Percentiles rank a stretch among this genome's conserved stretches.
These are phyloP conservation scores for Globisporangium echinulatum DNA, from an alignment of 352 stramenopile species.

Conservation along the genomic window DNA sequence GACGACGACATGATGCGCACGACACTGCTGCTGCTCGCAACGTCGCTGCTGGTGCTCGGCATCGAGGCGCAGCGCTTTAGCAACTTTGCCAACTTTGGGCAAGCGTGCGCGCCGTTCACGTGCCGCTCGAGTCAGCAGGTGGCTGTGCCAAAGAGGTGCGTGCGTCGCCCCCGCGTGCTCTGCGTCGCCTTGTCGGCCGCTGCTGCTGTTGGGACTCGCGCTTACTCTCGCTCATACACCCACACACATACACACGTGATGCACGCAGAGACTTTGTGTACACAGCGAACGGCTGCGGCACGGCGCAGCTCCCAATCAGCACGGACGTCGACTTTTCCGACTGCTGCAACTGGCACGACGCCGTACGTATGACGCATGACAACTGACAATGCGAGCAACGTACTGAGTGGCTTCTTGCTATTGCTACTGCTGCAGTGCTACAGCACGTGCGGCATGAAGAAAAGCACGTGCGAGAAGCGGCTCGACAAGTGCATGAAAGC, in stretches of 20 bases:
- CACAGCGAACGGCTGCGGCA: constrained; percentile 73
- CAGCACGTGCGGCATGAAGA: constrained; percentile 73
- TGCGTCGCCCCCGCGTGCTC: background rate
- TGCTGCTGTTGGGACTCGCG: background rate
- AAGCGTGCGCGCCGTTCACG: constrained; percentile 34
- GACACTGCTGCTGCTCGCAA: background rate
- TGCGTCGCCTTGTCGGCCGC: too few relatives aligned
- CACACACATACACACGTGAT: background rate
- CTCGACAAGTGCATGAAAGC: constrained; percentile 70
- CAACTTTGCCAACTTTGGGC: constrained; percentile 10
- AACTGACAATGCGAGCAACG: background rate
- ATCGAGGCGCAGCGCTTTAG: constrained; percentile 5
- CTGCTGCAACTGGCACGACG: constrained; percentile 81
- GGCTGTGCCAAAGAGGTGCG: constrained; percentile 26
- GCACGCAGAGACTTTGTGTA: constrained; percentile 54
- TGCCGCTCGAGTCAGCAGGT: constrained; percentile 17
- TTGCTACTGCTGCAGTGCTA: constrained; percentile 42
- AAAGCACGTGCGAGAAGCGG: constrained; percentile 56
- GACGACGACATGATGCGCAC: background rate
- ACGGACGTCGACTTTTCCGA: constrained; percentile 42
- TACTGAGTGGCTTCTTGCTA: background rate
- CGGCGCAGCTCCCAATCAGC: constrained; percentile 44
- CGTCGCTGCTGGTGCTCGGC: background rate
- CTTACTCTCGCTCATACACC: background rate
- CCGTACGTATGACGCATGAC: constrained; percentile 24